These are phyloP conservation scores for Diaporthe longicolla DNA, from an alignment of 2,329 filamentous ascomycete species.

Conservation along the genomic window DNA sequence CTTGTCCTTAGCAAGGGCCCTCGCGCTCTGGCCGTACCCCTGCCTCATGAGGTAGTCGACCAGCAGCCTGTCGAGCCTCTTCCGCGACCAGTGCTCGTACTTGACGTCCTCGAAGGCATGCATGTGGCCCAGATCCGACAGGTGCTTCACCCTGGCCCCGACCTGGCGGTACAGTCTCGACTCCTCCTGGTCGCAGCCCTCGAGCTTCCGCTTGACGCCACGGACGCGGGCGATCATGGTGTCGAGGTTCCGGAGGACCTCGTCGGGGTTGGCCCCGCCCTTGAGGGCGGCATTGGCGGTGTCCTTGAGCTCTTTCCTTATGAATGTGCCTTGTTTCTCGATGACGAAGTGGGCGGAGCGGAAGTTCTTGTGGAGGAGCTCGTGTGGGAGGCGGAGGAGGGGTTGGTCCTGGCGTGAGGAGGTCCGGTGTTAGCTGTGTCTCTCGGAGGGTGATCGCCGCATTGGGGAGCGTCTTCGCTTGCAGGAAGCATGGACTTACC, in stretches of 20 bases:
- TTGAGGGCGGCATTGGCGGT: conserved; percentile 77
- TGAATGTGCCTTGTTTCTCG: conserved; percentile 76
- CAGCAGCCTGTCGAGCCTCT: conserved; percentile 84
- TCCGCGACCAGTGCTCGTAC: conserved; percentile 91
- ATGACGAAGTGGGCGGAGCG: conserved; percentile 84
- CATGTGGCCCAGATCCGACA: conserved; percentile 85
- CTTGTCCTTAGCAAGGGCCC: conserved; percentile 80
- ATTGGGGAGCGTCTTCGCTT: neutral
- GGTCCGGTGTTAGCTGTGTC: conserved; percentile 31
- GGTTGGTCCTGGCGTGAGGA: conserved; percentile 81
- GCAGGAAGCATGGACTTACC: conserved; percentile 58
- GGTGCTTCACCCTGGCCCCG: conserved; percentile 82
- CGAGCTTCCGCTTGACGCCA: conserved; percentile 89
- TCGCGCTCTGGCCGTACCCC: conserved; percentile 85
- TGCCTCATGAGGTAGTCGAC: conserved; percentile 93
- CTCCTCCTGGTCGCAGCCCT: conserved; percentile 84
- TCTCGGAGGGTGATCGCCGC: neutral
- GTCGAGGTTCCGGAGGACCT: conserved; percentile 86
- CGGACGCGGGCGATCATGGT: conserved; percentile 88
- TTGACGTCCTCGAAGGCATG: conserved; percentile 89
- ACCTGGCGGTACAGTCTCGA: conserved; percentile 80
- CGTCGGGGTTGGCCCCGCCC: conserved; percentile 72
- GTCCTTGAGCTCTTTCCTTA: conserved; percentile 74
- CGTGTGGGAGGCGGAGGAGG: conserved; percentile 91
- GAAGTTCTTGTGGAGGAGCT: conserved; percentile 94